A percentile compares a stretch with the other conserved stretches of the same genome.
Conservation (phyloP, 2,329 filamentous ascomycete species). For the Sporothrix dimorphospora region DNA sequence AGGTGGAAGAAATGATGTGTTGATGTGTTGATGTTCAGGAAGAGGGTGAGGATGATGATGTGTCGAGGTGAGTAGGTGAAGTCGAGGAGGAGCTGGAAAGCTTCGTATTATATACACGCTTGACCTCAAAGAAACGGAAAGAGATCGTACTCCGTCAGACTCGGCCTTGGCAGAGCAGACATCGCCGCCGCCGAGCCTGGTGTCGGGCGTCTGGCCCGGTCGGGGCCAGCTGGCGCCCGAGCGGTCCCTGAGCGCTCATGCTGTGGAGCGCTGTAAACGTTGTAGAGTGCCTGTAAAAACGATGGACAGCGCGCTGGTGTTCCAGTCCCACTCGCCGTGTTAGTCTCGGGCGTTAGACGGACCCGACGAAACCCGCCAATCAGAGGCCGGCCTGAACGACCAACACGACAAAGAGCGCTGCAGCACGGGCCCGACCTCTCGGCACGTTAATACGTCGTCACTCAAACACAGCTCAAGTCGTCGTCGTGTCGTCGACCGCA, state of each 20-base stretch:
- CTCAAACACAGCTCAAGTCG: no score
- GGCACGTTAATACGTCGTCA: no score
- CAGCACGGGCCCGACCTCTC: background rate
- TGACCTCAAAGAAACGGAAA: background rate
- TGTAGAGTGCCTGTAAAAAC: background rate
- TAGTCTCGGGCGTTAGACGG: background rate
- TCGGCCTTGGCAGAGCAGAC: background rate
- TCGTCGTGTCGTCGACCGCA: background rate
- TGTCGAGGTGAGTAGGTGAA: background rate
- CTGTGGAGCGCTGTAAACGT: background rate
- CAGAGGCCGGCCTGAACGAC: background rate
- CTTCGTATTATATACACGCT: background rate
- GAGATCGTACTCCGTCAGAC: background rate
- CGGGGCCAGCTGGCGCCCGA: background rate
- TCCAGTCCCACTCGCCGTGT: background rate
- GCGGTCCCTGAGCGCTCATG: no score
- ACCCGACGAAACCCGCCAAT: slow-evolving; percentile 18
- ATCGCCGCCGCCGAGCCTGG: background rate
- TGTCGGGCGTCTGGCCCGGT: background rate
- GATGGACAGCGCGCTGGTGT: no score
- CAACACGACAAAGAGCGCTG: background rate
- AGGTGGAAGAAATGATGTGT: no score
- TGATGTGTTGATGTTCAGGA: background rate
- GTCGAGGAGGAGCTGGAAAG: background rate
- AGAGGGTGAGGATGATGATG: background rate